Evolutionary conservation across 805 yeast genomes (phyloP).

Genomic region (Zygoascus ofunaensis): DNA sequence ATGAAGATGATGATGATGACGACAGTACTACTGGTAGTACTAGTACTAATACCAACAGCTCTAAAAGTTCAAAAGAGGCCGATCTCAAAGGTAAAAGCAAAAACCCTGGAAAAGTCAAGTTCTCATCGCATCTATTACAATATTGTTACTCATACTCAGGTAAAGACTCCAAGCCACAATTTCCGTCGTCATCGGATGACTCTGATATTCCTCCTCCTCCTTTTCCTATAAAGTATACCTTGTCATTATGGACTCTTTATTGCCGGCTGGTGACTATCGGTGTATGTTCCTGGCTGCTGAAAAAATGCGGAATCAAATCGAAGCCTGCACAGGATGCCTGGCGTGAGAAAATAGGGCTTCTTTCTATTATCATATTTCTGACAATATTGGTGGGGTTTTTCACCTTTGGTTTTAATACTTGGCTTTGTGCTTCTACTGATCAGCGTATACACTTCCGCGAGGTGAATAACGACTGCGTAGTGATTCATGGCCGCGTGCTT

Average conservation of each 20-base stretch:
- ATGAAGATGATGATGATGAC: too few species aligned
- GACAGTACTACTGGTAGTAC: neutral
- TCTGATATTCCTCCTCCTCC: neutral
- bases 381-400: constrained; percentile 10
- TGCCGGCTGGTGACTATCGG: constrained; percentile 70
- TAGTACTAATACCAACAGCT: neutral
- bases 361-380: constrained; percentile 6
- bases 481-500: constrained; percentile 67
- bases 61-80: neutral
- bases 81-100: neutral
- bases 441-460: constrained; percentile 45
- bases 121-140: neutral
- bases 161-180: neutral
- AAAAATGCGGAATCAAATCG: constrained; percentile 54
- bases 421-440: constrained; percentile 48
- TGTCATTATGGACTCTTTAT: constrained; percentile 29
- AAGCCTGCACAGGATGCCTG: constrained; percentile 74
- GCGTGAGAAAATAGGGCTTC: constrained; percentile 49
- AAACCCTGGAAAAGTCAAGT: neutral
- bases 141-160: too few species aligned
- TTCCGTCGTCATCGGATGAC: too few species aligned
- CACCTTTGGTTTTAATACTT: constrained; percentile 67
- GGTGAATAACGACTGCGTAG: constrained; percentile 44
- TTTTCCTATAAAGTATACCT: too few species aligned
- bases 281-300: constrained; percentile 65